Conservation (phyloP, 1,284 basidiomycete genomes). For the Thelephora terrestris region DNA sequence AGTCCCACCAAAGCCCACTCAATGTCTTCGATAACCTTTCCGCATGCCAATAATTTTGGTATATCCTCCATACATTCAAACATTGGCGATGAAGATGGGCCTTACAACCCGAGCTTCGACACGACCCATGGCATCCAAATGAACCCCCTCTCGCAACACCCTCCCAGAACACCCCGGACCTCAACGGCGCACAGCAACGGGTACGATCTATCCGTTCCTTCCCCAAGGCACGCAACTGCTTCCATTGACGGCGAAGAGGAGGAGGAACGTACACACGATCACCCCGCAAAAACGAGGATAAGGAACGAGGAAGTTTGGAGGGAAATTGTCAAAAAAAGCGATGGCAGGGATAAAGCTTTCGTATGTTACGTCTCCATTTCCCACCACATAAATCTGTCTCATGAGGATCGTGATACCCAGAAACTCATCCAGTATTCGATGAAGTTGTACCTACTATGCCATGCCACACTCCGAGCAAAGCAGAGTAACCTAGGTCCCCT, state of each 20-base stretch:
- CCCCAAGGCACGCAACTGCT: conserved; percentile 11
- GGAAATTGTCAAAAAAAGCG: conserved; percentile 63
- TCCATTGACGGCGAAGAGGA: conserved; percentile 30
- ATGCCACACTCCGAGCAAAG: conserved; percentile 36
- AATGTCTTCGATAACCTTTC: conserved; percentile 35
- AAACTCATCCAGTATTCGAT: conserved; percentile 79
- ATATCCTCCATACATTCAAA: conserved; percentile 24
- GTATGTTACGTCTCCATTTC: conserved; percentile 33
- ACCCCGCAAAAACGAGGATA: conserved; percentile 19
- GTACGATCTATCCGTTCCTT: conserved; percentile 28
- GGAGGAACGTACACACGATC: conserved; percentile 27
- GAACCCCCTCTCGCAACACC: conserved; percentile 68
- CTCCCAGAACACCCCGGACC: conserved; percentile 60
- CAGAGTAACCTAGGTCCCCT: not conserved
- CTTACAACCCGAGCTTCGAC: conserved; percentile 34
- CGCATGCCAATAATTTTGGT: conserved; percentile 16
- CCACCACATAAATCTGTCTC: conserved; percentile 2
- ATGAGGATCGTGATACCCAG: conserved; percentile 25
- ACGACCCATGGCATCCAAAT: conserved; percentile 54
- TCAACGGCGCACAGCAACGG: conserved; percentile 30
- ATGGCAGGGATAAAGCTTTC: conserved; percentile 73
- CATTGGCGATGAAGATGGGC: conserved; percentile 26
- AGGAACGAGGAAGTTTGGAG: conserved; percentile 61
- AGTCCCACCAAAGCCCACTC: too few relatives aligned
- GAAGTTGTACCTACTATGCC: conserved; percentile 62